Conservation (phyloP, 768 basidiomycete species). For the Leccinum incarnatum region DNA sequence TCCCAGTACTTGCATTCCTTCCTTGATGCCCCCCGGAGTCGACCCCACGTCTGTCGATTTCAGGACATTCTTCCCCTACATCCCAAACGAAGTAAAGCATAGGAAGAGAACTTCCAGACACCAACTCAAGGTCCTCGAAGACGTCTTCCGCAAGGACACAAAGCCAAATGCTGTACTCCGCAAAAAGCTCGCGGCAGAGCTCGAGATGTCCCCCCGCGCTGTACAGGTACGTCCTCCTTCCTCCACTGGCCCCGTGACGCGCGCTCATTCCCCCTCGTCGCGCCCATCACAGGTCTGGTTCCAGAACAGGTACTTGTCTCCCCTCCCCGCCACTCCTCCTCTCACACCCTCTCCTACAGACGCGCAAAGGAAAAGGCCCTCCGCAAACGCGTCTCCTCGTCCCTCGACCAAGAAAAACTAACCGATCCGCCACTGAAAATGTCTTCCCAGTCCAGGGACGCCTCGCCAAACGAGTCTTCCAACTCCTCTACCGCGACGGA, state of each 20-base stretch:
- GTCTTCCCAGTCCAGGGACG: conserved; percentile 15
- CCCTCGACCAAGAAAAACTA: conserved; percentile 19
- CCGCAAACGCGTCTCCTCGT: conserved; percentile 45
- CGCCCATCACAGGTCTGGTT: conserved; percentile 72
- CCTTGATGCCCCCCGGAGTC: conserved; percentile 48
- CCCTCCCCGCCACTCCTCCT: conserved; percentile 2
- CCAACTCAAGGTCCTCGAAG: conserved; percentile 88
- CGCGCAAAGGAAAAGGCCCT: conserved; percentile 83
- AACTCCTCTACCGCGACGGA: conserved; percentile 39
- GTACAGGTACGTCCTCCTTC: conserved; percentile 73
- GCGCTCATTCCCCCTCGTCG: conserved; percentile 22
- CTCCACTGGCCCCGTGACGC: conserved; percentile 6
- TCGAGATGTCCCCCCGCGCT: conserved; percentile 92
- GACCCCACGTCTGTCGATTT: conserved; percentile 72
- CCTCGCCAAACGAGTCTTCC: conserved; percentile 31
- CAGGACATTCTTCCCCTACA: conserved; percentile 83
- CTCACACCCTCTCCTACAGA: conserved; percentile 36
- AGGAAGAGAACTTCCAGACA: conserved; percentile 83
- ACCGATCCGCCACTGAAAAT: conserved; percentile 10
- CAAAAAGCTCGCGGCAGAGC: conserved; percentile 74
- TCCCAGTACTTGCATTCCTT: conserved; percentile 42
- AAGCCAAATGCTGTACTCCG: conserved; percentile 85
- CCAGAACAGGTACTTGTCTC: conserved; percentile 65
- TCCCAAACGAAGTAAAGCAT: conserved; percentile 92
- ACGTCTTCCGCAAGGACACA: conserved; percentile 81